A percentile compares a stretch with the other conserved stretches of the same genome.
phyloP scores from a whole-genome alignment of 164 flowering plant species.

The Warburgia ugandensis region DNA sequence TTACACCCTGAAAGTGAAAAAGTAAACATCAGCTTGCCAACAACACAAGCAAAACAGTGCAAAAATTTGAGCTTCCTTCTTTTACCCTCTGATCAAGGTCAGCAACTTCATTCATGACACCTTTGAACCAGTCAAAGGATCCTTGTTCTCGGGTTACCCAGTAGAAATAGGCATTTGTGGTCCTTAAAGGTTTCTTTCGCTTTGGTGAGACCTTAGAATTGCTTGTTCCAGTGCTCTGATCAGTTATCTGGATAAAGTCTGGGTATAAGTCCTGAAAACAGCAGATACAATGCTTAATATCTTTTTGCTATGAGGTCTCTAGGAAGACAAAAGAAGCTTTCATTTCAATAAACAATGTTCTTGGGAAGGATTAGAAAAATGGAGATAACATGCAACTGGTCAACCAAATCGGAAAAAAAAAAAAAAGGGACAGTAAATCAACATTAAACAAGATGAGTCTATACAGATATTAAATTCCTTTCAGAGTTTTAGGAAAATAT shows the following conservation, averaged over 20 bases:
- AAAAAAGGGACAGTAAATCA: neutral
- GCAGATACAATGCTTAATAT: no score
- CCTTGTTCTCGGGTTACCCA: constrained; percentile 99
- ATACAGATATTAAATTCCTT: neutral
- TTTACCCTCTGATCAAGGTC: constrained; percentile 86
- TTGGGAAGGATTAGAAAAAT: no score
- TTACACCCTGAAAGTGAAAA: constrained; percentile 52
- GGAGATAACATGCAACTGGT: no score
- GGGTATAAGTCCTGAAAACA: constrained; percentile 43
- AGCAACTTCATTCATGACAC: constrained; percentile 94
- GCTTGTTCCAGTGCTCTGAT: constrained; percentile 33
- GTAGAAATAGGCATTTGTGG: constrained; percentile 96
- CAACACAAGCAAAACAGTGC: neutral
- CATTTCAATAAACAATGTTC: no score
- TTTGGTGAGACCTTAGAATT: constrained; percentile 44
- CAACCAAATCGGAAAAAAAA: no score
- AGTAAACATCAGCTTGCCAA: neutral
- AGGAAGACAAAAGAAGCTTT: no score
- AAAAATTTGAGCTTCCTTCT: neutral
- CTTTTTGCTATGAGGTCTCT: no score
- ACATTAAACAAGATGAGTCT: neutral
- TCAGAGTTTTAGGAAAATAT: no score
- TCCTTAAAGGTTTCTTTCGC: constrained; percentile 52
- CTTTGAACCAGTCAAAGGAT: constrained; percentile 99
- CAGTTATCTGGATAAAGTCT: constrained; percentile 41